These are phyloP conservation scores for Ophiostoma pallidulum DNA, from an alignment of 2,329 filamentous ascomycete species.

Conservation along the genomic window DNA sequence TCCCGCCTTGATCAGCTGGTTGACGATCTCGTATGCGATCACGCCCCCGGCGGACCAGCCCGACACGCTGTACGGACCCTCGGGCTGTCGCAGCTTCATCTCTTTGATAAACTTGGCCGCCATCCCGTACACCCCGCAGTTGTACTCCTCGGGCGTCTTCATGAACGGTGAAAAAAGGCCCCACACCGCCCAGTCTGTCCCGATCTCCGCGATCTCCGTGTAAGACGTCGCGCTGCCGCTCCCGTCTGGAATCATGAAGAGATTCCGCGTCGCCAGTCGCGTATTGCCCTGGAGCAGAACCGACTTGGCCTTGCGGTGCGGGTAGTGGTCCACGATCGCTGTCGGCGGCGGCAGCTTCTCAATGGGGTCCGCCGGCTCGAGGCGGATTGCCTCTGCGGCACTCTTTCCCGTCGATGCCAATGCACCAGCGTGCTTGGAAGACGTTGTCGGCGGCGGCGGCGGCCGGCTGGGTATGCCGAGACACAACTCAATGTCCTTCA, in stretches of 20 bases:
- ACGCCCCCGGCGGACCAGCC: conserved; percentile 74
- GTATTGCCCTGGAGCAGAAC: conserved; percentile 42
- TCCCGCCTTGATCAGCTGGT: conserved; percentile 47
- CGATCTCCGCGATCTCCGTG: conserved; percentile 47
- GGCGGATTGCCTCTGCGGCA: conserved; percentile 20
- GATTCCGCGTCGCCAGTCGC: conserved; percentile 35
- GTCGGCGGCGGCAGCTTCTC: conserved; percentile 30
- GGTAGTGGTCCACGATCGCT: conserved; percentile 33
- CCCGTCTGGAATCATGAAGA: conserved; percentile 48
- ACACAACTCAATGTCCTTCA: conserved; percentile 55
- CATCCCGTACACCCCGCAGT: conserved; percentile 56
- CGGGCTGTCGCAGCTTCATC: conserved; percentile 60
- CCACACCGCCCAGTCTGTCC: conserved; percentile 36
- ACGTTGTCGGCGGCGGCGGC: background rate
- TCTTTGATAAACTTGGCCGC: conserved; percentile 57
- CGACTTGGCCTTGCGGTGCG: conserved; percentile 40
- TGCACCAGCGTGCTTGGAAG: too few species aligned
- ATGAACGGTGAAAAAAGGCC: conserved; percentile 62
- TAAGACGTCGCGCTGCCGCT: conserved; percentile 59
- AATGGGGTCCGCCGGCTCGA: conserved; percentile 30
- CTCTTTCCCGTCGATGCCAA: too few species aligned
- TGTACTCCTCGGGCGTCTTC: conserved; percentile 57
- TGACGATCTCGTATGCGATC: conserved; percentile 57
- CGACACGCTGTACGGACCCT: conserved; percentile 57
- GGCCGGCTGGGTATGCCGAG: conserved; percentile 43